These are phyloP conservation scores for Geoglossum cookeanum DNA, from an alignment of 2,329 filamentous ascomycete species.

Conservation along the genomic window DNA sequence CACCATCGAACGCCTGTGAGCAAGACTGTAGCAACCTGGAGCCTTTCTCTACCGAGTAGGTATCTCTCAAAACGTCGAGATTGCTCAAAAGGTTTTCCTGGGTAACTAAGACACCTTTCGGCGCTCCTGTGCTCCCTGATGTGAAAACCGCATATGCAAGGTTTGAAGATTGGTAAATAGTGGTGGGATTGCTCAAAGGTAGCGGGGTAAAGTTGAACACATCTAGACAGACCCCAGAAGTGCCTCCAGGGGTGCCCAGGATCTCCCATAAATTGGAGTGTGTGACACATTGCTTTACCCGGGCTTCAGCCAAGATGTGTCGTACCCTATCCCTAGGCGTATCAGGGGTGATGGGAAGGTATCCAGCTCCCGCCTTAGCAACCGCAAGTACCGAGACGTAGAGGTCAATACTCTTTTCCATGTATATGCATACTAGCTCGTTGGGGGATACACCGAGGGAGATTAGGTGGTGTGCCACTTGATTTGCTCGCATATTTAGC, in stretches of 20 bases:
- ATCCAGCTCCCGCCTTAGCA: slow-evolving; percentile 56
- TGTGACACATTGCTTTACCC: slow-evolving; percentile 29
- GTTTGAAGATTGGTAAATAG: slow-evolving; percentile 25
- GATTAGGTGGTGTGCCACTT: slow-evolving; percentile 37
- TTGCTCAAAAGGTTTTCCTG: slow-evolving; percentile 61
- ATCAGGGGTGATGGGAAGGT: slow-evolving; percentile 60
- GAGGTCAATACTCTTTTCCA: slow-evolving; percentile 56
- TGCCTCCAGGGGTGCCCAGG: slow-evolving; percentile 7
- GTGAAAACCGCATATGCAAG: slow-evolving; percentile 68
- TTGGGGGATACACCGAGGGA: slow-evolving; percentile 28
- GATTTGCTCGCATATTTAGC: slow-evolving; percentile 45
- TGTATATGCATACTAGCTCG: slow-evolving; percentile 49
- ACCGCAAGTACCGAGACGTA: slow-evolving; percentile 59
- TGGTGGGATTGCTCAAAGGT: slow-evolving; percentile 20
- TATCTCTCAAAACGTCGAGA: slow-evolving; percentile 40
- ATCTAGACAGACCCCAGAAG: slow-evolving; percentile 15
- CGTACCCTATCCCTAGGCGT: slow-evolving; percentile 42
- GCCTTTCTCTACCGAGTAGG: slow-evolving; percentile 39
- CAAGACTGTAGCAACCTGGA: slow-evolving; percentile 62
- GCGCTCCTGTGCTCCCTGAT: slow-evolving; percentile 61
- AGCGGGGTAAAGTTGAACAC: slow-evolving; percentile 14
- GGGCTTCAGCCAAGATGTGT: slow-evolving; percentile 42
- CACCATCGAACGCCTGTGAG: slow-evolving; percentile 60
- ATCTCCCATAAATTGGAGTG: slow-evolving; percentile 14
- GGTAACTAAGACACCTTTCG: slow-evolving; percentile 64